Evolutionary conservation across 192 early-diverging fungal genomes (phyloP), one percentile per base, ranked within the genome.

Genomic region (Umbelopsis vinacea): DNA sequence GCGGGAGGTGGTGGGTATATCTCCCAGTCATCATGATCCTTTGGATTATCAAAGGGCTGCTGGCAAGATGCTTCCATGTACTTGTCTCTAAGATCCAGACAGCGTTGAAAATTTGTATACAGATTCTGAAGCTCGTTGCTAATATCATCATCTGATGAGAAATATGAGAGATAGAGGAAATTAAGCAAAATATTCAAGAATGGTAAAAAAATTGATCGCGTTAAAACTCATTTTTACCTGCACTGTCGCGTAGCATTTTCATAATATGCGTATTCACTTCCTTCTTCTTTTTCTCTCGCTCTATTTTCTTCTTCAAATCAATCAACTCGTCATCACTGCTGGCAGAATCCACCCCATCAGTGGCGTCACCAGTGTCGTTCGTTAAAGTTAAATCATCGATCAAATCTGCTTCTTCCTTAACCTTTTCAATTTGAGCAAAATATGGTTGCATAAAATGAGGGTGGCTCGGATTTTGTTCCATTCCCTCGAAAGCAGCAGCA

Each of bases 1-100:
- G 84, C 80, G 0, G 96, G 93, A 8, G 95, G 92, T 14, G 89
- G 84, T 43, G 97, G 97, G 77, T 96, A 97, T 55, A 97, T 92
- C 2, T 88, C 77, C 93, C 93, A 98, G 29, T 82, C 85, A 22
- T 84, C 81, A 2, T 67, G 52, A 81, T 98, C 94, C 48, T 91
- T 92, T 37, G 95, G 97, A 73, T 97, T 96, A 69, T 94, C 95
- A 5, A 84, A 85, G 14, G 87, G 81, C 38, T 86, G 80, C 80
- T 98, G 97, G 17, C 80, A 75, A 14, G 88, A 90, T 12, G 81
- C 66, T 35, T 68, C 57, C 90, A 98, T 96, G 85, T 98, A 98
- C 69, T 93, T 91, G 67, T 89, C 85, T 33, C 97, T 88, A 46
- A 97, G 75, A 37, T 86, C 83, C 12, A 96, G 88, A 80, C 95